Percentiles rank a stretch among this genome's conserved stretches.
Conservation (phyloP, 2,329 filamentous ascomycete species). For the Chalaropsis thielavioides region DNA sequence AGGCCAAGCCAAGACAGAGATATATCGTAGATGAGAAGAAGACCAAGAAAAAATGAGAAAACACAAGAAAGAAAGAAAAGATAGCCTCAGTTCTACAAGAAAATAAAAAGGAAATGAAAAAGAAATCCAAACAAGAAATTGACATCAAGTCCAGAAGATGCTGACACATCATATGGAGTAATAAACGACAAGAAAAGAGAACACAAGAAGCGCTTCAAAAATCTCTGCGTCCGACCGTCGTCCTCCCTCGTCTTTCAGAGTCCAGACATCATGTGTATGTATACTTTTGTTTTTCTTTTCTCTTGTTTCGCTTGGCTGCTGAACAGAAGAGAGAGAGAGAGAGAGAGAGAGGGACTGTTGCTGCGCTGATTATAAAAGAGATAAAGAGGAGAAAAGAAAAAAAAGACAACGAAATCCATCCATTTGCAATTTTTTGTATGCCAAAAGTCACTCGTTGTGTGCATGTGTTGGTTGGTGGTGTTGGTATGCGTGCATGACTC, state of each 20-base stretch:
- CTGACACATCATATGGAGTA: not conserved
- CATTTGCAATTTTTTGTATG: slow-evolving; percentile 2
- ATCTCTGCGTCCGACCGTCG: no score
- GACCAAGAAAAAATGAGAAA: not conserved
- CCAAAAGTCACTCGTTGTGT: not conserved
- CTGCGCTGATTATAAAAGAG: not conserved
- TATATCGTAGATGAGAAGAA: not conserved
- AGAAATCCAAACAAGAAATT: not conserved
- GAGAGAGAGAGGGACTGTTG: not conserved
- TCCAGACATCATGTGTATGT: no score
- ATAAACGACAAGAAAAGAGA: slow-evolving; percentile 3
- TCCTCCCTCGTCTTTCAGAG: no score
- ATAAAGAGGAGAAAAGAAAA: not conserved
- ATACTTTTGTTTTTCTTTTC: no score
- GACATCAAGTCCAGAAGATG: not conserved
- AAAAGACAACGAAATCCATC: not conserved
- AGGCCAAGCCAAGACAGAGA: not conserved
- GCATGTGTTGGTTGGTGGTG: no score
- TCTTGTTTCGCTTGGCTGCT: no score
- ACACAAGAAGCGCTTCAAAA: no score
- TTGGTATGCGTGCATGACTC: no score
- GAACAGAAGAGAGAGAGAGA: no score
- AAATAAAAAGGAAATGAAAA: not conserved
- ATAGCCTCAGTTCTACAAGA: not conserved
- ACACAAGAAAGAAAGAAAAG: not conserved